phyloP scores from a whole-genome alignment of 1,284 basidiomycete genomes.

The Laetiporus sulphureus region DNA sequence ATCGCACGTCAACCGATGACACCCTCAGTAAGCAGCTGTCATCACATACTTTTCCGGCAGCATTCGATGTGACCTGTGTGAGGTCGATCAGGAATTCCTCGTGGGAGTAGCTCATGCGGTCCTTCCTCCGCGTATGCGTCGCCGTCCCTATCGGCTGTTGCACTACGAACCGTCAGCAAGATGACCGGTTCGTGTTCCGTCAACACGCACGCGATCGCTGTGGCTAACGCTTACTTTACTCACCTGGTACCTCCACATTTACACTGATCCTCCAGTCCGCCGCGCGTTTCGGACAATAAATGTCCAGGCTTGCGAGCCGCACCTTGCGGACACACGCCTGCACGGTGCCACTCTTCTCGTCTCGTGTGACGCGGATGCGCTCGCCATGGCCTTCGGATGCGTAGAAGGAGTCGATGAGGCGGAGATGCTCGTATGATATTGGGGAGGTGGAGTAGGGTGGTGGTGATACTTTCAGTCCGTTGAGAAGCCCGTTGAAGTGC shows the following conservation, averaged over 20 bases:
- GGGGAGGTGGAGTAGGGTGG: slow-evolving; percentile 36
- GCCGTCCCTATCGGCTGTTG: slow-evolving; percentile 53
- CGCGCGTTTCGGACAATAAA: slow-evolving; percentile 74
- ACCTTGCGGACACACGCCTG: slow-evolving; percentile 71
- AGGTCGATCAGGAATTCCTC: slow-evolving; percentile 91
- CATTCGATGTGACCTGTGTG: slow-evolving; percentile 75
- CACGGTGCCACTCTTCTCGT: slow-evolving; percentile 67
- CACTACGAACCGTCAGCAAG: slow-evolving; percentile 41
- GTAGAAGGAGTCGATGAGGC: slow-evolving; percentile 84
- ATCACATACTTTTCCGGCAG: slow-evolving; percentile 40
- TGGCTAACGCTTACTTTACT: slow-evolving; percentile 23
- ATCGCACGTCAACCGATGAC: no score
- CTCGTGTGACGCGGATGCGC: slow-evolving; percentile 81
- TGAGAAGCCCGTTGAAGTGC: slow-evolving; percentile 82
- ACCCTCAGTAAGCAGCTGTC: no score
- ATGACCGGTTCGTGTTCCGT: background rate
- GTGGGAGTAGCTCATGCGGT: slow-evolving; percentile 89
- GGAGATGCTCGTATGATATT: slow-evolving; percentile 73
- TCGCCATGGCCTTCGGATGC: slow-evolving; percentile 42
- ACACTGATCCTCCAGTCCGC: slow-evolving; percentile 94
- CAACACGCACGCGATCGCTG: background rate
- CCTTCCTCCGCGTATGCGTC: slow-evolving; percentile 69
- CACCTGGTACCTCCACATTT: slow-evolving; percentile 77
- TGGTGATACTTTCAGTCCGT: slow-evolving; percentile 54
- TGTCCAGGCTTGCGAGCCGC: slow-evolving; percentile 82